Evolutionary conservation across 345 rosid genomes (phyloP), one percentile per base, ranked within the genome.

Genomic region (Populus euphratica): DNA sequence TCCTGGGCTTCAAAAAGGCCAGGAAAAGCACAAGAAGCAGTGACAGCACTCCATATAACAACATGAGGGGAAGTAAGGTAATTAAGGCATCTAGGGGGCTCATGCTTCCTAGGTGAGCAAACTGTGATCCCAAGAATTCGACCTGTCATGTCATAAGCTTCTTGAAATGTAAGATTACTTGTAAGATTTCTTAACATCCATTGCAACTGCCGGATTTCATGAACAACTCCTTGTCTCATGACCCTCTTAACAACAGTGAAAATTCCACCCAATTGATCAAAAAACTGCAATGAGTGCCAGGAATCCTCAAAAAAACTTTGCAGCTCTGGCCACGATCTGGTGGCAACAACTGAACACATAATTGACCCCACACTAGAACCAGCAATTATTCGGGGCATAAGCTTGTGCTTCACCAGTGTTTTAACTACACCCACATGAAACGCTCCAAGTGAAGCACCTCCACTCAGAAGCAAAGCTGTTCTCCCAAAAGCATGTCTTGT

Each of bases 351-450:
- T 0, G 99, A 77, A 67, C 99, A 96, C 83, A 96, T 87, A 14
- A 96, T 87, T 64, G 99, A 94, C 69, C 99, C 99, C n/a, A 96
- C 99, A 56, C 99, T 96, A 69, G 99, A 92, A 25, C 99, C 99
- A 36, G 99, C 92, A 21, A 94, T 91, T 69, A 96, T 92, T 68
- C 97, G 87, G 44, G 99, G 99, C 64, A 96, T 59, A 77, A 93
- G 94, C 88, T 89, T 96, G 83, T 92, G 97, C 83, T 91, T 91
- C 49, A 96, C 99, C 43, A 96, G 79, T 68, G 98, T 94, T 78
- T 90, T 92, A 35, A 94, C 97, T 20, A 94, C 98, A 61, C 99
- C 99, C 0, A 88, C 86, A 62, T 96, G 98, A 86, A 90, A 91
- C 36, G 99, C 91, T 76, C 99, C 99, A 29, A 96, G 97, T 16